phyloP scores from a whole-genome alignment of 2,329 filamentous ascomycete species.

The Stemphylium lycopersici region DNA sequence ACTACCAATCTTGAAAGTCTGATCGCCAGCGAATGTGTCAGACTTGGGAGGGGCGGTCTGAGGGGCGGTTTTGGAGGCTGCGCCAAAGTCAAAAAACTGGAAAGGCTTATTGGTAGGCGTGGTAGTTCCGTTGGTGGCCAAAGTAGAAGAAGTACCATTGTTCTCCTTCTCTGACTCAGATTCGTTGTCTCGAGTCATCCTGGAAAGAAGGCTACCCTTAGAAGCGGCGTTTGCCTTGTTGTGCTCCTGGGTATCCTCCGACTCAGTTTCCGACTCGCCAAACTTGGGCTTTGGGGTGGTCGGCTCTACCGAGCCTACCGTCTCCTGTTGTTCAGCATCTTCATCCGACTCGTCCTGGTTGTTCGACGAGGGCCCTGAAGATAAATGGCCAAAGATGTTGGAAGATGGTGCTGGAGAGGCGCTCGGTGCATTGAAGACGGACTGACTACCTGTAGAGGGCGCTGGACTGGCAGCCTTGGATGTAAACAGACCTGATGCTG shows the following conservation, averaged over 20 bases:
- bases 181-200: conserved; percentile 34
- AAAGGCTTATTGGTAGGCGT: conserved; percentile 37
- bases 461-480: conserved; percentile 39
- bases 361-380: conserved; percentile 39
- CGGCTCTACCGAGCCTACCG: conserved; percentile 20
- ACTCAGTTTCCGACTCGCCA: conserved; percentile 32
- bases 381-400: conserved; percentile 46
- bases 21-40: conserved; percentile 40
- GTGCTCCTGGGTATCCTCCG: conserved; percentile 30
- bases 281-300: conserved; percentile 33
- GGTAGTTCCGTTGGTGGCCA: conserved; percentile 32
- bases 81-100: conserved; percentile 38
- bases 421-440: conserved; percentile 39
- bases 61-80: conserved; percentile 36
- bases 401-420: conserved; percentile 26
- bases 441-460: conserved; percentile 37
- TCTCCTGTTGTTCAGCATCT: conserved; percentile 23
- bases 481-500: conserved; percentile 31
- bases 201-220: conserved; percentile 34
- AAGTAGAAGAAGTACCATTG: conserved; percentile 16
- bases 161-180: conserved; percentile 34
- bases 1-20: conserved; percentile 45
- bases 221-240: conserved; percentile 24
- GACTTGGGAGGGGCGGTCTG: conserved; percentile 37
- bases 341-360: conserved; percentile 41